Evolutionary conservation across 257 asterid genomes (phyloP).

Genomic region (Solanum paucissectum): DNA sequence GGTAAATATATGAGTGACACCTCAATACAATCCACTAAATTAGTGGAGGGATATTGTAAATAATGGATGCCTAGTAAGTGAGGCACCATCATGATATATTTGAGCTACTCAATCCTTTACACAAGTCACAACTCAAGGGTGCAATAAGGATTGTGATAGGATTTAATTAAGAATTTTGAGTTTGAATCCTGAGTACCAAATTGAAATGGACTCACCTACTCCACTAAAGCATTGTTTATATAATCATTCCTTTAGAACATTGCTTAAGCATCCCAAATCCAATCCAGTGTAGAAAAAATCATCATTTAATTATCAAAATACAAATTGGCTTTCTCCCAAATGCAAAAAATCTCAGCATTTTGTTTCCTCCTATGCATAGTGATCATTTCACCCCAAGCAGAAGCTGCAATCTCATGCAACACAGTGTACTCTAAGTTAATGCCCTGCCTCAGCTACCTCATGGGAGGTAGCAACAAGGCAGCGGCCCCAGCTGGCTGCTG

Average conservation of each 20-base stretch:
- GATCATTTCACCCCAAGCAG: not conserved
- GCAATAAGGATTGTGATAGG: not conserved
- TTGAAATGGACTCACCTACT: not conserved
- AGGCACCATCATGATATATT: not conserved
- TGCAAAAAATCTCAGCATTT: not conserved
- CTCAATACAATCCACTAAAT: not conserved
- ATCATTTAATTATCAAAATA: not conserved
- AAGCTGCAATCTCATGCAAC: not conserved
- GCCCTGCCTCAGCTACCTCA: constrained; percentile 1
- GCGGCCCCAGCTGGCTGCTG: not conserved
- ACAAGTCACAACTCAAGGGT: not conserved
- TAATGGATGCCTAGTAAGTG: not conserved
- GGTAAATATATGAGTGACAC: not conserved
- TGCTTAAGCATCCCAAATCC: not conserved
- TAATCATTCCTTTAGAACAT: not conserved
- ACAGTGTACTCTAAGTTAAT: not conserved
- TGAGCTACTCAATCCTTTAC: not conserved
- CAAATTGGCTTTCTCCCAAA: not conserved
- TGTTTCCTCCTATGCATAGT: not conserved
- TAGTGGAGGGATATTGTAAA: not conserved
- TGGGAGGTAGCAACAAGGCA: not conserved
- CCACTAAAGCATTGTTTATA: not conserved
- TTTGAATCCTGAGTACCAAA: not conserved
- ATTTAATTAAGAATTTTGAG: not conserved
- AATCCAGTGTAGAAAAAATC: not conserved